Evolutionary conservation across 768 basidiomycete genomes (phyloP).

Genomic region (Lentinula lateritia): DNA sequence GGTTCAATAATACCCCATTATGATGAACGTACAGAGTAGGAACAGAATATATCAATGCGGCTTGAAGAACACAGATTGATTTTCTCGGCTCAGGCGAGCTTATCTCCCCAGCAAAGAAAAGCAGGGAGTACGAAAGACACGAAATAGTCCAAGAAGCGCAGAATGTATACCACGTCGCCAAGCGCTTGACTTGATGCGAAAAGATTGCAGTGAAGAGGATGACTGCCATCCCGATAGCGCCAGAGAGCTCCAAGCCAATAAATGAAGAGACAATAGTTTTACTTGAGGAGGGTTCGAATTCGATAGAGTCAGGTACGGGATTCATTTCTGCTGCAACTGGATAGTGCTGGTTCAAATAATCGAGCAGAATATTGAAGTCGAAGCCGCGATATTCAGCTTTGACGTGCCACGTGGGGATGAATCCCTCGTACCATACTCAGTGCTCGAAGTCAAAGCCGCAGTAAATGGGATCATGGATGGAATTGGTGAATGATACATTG

Average conservation of each 20-base stretch:
- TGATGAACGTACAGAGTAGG: slow-evolving; percentile 6
- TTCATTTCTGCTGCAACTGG: neutral
- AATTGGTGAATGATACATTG: neutral
- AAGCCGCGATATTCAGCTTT: neutral
- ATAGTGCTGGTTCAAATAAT: neutral
- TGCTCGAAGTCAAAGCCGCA: too few relatives aligned
- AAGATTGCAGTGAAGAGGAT: slow-evolving; percentile 4
- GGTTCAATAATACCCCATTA: too few relatives aligned
- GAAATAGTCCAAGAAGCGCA: slow-evolving; percentile 2
- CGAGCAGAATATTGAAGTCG: too few relatives aligned
- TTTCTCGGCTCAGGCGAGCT: neutral
- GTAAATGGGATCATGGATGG: too few relatives aligned
- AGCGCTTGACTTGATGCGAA: neutral
- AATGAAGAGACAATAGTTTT: neutral
- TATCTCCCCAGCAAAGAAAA: neutral
- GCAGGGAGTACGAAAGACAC: slow-evolving; percentile 1
- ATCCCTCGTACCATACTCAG: too few relatives aligned
- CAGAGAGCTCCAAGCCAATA: slow-evolving; percentile 2
- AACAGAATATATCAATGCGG: slow-evolving; percentile 9
- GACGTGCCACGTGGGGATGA: neutral
- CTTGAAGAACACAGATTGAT: slow-evolving; percentile 8
- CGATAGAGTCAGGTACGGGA: neutral
- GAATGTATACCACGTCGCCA: slow-evolving; percentile 3
- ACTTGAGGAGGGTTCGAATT: neutral
- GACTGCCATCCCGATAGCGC: slow-evolving; percentile 3